Base-by-base conservation (phyloP, 352 stramenopile genomes). In the Phytophthora rubi region DNA sequence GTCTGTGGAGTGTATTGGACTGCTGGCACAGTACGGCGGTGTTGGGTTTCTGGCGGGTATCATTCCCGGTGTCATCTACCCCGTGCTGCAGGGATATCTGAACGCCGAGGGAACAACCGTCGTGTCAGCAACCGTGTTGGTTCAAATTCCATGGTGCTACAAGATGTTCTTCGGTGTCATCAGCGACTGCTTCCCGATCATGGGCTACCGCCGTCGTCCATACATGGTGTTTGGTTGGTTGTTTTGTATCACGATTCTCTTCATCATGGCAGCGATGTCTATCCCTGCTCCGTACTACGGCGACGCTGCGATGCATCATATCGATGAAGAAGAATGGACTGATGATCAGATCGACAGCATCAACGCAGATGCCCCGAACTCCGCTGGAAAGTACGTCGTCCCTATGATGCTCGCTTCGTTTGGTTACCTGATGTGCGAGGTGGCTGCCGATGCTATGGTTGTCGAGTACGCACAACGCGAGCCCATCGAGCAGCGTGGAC, bases 401-500 rank as follows among this genome's bases (percentile, higher is more conserved):
- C 80, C 76, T 15, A 91, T 92, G 83, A 91, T 90, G 84, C 68
- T 92, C 28, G 77, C 82, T n/a, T 68, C 82, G 0, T 86, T 92
- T 53, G 83, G 86, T 9, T 93, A 86, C 65, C 61, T 93, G 12
- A 45, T 91, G 21, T 64, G 77, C 3, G 82, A 93, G 32, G 82
- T 90, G 7, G 70, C 83, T 2, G 75, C 82, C 2, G 85, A 93
- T 30, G 82, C 88, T 0, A 74, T 92, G 32, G 75, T 86, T 5
- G 84, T 94, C 9, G 82, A 92, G 69, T 76, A 81, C 45, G 72
- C 81, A 55, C 73, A 91, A 66, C 73, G 81, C 23, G 83, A 94
- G 51, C 83, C 79, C 0, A 47, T 76, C 1, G 74, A 73, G 10
- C 83, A 74, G 15, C 75, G 85, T 18, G 83, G 83, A 3, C 78